These are phyloP conservation scores for Ceratobasidium sp. DNA, from an alignment of 1,284 basidiomycete genomes.

Conservation along the genomic window DNA sequence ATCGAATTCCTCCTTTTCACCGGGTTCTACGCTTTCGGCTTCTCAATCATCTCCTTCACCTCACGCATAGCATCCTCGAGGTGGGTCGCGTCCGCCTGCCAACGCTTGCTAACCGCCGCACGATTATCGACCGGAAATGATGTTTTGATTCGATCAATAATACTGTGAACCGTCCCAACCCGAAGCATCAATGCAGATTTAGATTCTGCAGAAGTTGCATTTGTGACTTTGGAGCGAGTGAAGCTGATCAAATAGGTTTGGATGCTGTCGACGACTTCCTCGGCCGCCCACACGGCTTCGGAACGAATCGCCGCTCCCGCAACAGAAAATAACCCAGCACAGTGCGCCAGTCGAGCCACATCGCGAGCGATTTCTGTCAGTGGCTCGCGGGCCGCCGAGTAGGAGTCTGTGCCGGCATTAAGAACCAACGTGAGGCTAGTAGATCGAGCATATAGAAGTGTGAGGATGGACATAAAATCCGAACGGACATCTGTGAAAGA, in stretches of 20 bases:
- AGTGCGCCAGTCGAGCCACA: conserved; percentile 63
- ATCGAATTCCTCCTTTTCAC: conserved; percentile 47
- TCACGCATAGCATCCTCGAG: conserved; percentile 68
- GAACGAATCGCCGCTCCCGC: conserved; percentile 63
- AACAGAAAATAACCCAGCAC: conserved; percentile 58
- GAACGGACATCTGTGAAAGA: conserved; percentile 39
- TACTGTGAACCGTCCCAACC: conserved; percentile 68
- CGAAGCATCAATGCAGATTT: conserved; percentile 58
- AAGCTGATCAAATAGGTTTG: conserved; percentile 50
- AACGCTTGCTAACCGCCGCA: conserved; percentile 63
- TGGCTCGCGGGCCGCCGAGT: conserved; percentile 60
- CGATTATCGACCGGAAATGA: conserved; percentile 65
- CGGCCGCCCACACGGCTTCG: conserved; percentile 56
- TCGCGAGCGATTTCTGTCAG: conserved; percentile 63
- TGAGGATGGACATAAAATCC: conserved; percentile 66
- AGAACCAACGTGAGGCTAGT: conserved; percentile 72
- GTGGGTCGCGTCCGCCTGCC: conserved; percentile 62
- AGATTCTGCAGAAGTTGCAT: conserved; percentile 44
- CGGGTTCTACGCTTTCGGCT: conserved; percentile 44
- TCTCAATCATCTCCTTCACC: conserved; percentile 62
- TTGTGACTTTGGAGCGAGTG: conserved; percentile 40
- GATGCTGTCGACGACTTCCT: conserved; percentile 58
- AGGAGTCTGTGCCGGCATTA: conserved; percentile 64
- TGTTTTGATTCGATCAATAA: conserved; percentile 58
- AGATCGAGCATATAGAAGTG: conserved; percentile 63